Percentiles rank a stretch among this genome's conserved stretches.
These are phyloP conservation scores for Iris macrosiphon DNA, from an alignment of 106 monocot species.

Conservation along the genomic window DNA sequence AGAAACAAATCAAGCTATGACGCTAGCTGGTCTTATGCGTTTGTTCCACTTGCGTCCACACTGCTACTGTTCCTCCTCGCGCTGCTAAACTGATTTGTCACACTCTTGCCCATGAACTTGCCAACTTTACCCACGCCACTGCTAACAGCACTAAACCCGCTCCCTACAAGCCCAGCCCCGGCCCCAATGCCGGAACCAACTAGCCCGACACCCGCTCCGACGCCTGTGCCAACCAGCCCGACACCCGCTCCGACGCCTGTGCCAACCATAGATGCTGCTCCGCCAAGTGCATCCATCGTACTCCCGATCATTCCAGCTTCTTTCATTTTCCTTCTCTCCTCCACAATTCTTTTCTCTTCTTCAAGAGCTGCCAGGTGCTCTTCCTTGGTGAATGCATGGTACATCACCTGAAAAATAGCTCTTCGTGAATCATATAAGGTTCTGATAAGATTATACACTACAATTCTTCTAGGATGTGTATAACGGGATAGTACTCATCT, in stretches of 20 bases:
- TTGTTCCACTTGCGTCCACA: constrained; percentile 9
- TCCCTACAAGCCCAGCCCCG: constrained; percentile 24
- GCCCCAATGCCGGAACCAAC: constrained; percentile 30
- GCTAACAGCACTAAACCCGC: constrained; percentile 58
- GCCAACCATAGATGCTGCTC: constrained; percentile 51
- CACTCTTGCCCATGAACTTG: constrained; percentile 51
- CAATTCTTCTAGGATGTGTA: no score
- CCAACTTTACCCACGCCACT: constrained; percentile 64
- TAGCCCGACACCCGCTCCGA: no score
- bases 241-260: constrained; percentile 37
- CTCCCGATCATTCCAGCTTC: constrained; percentile 72
- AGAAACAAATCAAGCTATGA: no score
- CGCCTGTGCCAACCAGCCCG: constrained; percentile 34
- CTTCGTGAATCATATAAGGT: not conserved
- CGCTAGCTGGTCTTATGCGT: no score
- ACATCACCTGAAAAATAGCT: constrained; percentile 35
- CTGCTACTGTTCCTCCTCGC: constrained; percentile 34
- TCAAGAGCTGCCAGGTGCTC: constrained; percentile 51
- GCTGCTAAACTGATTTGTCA: constrained; percentile 30
- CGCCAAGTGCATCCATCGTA: constrained; percentile 78
- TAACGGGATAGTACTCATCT: no score
- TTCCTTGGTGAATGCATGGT: constrained; percentile 65
- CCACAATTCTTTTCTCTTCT: constrained; percentile 53
- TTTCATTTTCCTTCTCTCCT: constrained; percentile 66
- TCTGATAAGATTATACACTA: not conserved